Base-by-base conservation (phyloP, 257 asterid species). In the Penstemon eatonii region DNA sequence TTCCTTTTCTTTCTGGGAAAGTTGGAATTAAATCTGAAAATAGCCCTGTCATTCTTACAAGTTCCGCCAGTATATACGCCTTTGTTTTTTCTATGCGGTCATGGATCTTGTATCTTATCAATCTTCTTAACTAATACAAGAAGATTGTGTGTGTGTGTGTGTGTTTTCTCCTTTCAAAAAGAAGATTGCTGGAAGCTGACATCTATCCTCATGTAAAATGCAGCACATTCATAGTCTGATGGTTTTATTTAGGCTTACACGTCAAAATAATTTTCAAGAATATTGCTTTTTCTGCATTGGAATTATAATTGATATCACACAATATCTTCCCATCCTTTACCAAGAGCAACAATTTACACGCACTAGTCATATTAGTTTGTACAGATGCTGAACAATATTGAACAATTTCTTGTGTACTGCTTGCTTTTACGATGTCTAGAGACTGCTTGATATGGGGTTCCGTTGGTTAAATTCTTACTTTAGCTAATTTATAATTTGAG, bases 301-400 rank as follows among this genome's bases (percentile, higher is more conserved):
- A 68, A 9, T 52, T 58, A 8, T 50, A 40, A 65, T 54, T 54
- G 47, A 33, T 10, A 37, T 62, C 7, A 37, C 33, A 44, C 5
- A 10, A 53, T 56, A 11, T 60, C 61, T 40, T 59, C 53, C 25
- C 57, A 37, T 18, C 61, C 72, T 12, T 52, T 57, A 11, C 13
- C 25, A 58, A 9, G 54, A 65, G 42, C 58, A 41, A 25, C 33
- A 41, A 36, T 56, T 43, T 8, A 45, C 66, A 15, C 33, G 19
- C 64, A 9, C 43, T 40, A 53, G 8, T 38, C 43, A 55, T 64
- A 65, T 59, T 40, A 15, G 54, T 37, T 18, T 40, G 52, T 49
- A 74, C 38, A 50, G 42, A 13, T 66, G 40, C 75, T 58, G 66
- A 19, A 55, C 36, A 65, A 8, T 70, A 63, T 63, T 66, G 33